phyloP scores from a whole-genome alignment of 805 yeast species.

The Pichia nakasei region DNA sequence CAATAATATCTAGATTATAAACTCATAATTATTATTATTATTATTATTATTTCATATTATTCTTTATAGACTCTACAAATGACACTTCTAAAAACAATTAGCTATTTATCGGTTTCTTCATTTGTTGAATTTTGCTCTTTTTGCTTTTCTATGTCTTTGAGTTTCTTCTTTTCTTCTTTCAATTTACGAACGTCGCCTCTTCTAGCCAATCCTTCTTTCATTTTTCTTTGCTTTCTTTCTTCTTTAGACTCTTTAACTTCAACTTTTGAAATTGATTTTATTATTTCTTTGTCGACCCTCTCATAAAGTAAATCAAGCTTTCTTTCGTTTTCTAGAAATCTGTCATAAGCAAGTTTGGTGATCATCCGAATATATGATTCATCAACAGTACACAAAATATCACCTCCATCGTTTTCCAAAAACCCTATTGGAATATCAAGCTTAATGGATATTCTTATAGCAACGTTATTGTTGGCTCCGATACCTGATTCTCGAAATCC shows the following conservation, averaged over 20 bases:
- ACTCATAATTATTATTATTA: no score
- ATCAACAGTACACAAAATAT: slow-evolving; percentile 35
- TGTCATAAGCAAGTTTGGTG: slow-evolving; percentile 46
- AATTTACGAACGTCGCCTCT: slow-evolving; percentile 15
- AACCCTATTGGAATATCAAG: slow-evolving; percentile 73
- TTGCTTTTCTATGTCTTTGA: neutral
- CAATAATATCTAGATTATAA: slow-evolving; percentile 2
- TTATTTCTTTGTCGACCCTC: slow-evolving; percentile 31
- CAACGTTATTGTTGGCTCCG: slow-evolving; percentile 70
- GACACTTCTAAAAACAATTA: no score
- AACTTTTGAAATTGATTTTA: neutral
- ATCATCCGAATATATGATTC: slow-evolving; percentile 42
- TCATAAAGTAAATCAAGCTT: slow-evolving; percentile 43
- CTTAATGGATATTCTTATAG: slow-evolving; percentile 64
- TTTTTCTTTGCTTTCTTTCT: slow-evolving; percentile 45
- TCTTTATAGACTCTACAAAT: no score
- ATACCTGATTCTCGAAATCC: slow-evolving; percentile 87
- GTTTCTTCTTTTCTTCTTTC: slow-evolving; percentile 12
- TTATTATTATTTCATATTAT: no score
- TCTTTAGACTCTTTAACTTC: slow-evolving; percentile 41
- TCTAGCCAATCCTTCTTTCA: slow-evolving; percentile 39
- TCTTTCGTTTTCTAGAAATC: slow-evolving; percentile 57
- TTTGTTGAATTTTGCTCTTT: neutral
- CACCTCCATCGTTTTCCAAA: slow-evolving; percentile 24
- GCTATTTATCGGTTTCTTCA: no score